phyloP scores from a whole-genome alignment of 495 filamentous ascomycete species.

The Aspergillus affinis region DNA sequence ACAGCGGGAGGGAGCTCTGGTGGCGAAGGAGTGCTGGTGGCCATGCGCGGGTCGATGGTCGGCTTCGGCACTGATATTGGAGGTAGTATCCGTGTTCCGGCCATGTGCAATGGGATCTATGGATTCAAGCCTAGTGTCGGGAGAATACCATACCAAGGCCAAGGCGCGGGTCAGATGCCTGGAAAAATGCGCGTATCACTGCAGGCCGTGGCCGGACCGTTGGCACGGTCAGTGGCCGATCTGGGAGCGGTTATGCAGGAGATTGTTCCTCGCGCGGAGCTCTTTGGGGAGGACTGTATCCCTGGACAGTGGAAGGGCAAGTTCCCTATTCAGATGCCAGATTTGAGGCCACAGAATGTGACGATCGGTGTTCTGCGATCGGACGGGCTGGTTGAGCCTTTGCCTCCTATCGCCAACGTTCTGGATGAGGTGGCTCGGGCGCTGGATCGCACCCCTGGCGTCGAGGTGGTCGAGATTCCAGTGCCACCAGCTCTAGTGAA shows the following conservation, averaged over 20 bases:
- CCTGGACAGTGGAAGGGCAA: conserved; percentile 47
- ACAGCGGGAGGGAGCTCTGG: conserved; percentile 64
- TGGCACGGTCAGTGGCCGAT: conserved; percentile 46
- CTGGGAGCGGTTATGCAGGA: conserved; percentile 50
- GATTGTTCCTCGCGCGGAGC: conserved; percentile 45
- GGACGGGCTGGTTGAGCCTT: conserved; percentile 57
- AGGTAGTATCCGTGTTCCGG: conserved; percentile 61
- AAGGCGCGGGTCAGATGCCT: conserved; percentile 41
- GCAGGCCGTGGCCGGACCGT: conserved; percentile 50
- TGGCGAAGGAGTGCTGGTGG: conserved; percentile 66
- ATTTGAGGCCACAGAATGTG: conserved; percentile 13
- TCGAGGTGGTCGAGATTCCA: conserved; percentile 56
- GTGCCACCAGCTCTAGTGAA: conserved; percentile 45
- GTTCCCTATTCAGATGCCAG: conserved; percentile 6
- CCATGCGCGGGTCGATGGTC: conserved; percentile 58
- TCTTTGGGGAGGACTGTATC: conserved; percentile 51
- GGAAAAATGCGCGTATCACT: conserved; percentile 43
- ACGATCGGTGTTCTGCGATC: conserved; percentile 56
- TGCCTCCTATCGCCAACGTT: conserved; percentile 56
- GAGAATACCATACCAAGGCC: conserved; percentile 54
- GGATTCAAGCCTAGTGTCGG: conserved; percentile 59
- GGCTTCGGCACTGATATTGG: conserved; percentile 70
- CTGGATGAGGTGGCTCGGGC: conserved; percentile 50
- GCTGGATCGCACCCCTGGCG: conserved; percentile 41
- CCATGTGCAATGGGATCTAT: conserved; percentile 58